A percentile compares a stretch with the other conserved stretches of the same genome.
Conservation (phyloP, 768 basidiomycete genomes). For the Russula sp. region DNA sequence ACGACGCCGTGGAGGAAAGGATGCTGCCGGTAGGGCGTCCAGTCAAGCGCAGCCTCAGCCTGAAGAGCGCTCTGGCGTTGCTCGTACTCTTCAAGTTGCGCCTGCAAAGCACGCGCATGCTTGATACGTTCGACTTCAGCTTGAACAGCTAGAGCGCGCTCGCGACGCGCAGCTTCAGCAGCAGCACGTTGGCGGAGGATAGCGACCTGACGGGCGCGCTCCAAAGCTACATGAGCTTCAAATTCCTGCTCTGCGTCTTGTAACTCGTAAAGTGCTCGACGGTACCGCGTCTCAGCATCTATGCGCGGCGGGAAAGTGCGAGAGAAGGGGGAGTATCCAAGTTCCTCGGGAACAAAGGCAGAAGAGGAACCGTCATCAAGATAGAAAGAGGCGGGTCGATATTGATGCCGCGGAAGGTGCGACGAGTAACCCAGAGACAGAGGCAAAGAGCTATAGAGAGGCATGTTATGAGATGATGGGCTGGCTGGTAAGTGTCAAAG, state of each 20-base stretch:
- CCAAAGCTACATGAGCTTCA: background rate
- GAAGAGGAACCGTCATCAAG: background rate
- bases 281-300: slow-evolving; percentile 17
- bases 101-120: background rate
- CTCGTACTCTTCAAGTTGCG: background rate
- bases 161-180: background rate
- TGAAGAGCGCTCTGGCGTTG: background rate
- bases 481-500: background rate
- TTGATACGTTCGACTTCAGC: slow-evolving; percentile 3
- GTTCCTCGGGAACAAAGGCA: background rate
- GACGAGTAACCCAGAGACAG: background rate
- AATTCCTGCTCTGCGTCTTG: slow-evolving; percentile 21
- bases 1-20: background rate
- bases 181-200: slow-evolving; percentile 1
- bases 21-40: background rate
- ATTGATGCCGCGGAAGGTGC: background rate
- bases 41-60: background rate
- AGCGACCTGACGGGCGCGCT: slow-evolving; percentile 4
- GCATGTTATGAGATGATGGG: slow-evolving; percentile 3
- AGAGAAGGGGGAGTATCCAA: background rate
- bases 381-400: background rate
- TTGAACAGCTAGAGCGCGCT: slow-evolving; percentile 1
- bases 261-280: slow-evolving; percentile 17
- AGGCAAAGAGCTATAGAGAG: slow-evolving; percentile 2
- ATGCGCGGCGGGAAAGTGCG: background rate